Evolutionary conservation across 2,329 filamentous ascomycete species (phyloP), one percentile per base, ranked within the genome.

Genomic region (Periconia sp.): DNA sequence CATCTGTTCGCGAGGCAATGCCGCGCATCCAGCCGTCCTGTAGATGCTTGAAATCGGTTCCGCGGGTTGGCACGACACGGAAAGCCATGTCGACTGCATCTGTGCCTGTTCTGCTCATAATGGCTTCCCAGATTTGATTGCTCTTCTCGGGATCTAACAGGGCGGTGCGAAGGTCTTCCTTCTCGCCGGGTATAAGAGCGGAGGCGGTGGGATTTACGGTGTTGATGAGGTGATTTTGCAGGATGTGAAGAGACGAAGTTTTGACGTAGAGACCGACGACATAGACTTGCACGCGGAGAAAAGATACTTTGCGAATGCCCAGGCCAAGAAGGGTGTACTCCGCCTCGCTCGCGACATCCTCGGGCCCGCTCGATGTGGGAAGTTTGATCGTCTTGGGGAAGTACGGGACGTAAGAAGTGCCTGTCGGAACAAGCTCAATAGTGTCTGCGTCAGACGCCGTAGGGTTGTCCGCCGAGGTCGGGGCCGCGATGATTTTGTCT

Each of bases 31-130:
- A 95, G 1, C 89, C 94, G 65, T 99, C 94, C 28, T 92, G 83
- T 50, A 99, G 72, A 69, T 99, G 94, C 54, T 86, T 84, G 71
- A 96, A 97, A 70, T 97, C 92, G 13, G 94, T 99, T 70, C 95
- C 91, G 25, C 90, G 81, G n/a, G 90, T 91, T 0, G 94, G 94
- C 3, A 92, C 85, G 51, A 99, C 87, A 32, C 92, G 82, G 73
- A 95, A 85, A 0, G 86, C 82, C 18, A 85, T 92, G 40, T 90
- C 79, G n/a, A 92, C 82, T 3, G 54, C 61, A n/a, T 46, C 46
- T 3, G 56, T 28, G 13, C 82, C 78, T 0, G 85, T 76, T 44
- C 77, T 76, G 25, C 40, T 44, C 18, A 97, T 73, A 3, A 96
- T 76, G 11, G 79, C 74, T 30, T 84, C 79, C 91, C 92, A 96